Evolutionary conservation across 208 protist species (phyloP), one percentile per base, ranked within the genome.

Genomic region (Angomonas deanei): DNA sequence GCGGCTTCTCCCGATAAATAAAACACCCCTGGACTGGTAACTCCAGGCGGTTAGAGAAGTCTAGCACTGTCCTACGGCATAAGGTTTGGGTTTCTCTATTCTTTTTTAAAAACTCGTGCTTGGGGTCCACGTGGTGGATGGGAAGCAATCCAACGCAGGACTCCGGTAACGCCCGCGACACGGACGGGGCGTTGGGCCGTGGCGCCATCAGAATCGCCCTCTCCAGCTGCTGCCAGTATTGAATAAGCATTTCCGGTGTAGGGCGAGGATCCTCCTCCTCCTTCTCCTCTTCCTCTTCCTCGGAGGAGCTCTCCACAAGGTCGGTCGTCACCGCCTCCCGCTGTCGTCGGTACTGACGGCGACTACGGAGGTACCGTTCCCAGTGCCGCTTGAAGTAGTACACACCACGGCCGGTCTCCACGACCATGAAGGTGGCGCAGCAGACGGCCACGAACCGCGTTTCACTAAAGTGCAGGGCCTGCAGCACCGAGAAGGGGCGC

Each of bases 181-280:
- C 15, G 8, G 11, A n/a, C 36, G 8, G 11, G 36, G 36, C 36
- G 36, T 15, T n/a, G 36, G 8, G 8, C 17, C 39, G 33, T 17
- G 58, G 58, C 38, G 58, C 33, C 24, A 8, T 6, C 46, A 64
- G 19, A 6, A 64, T 42, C 38, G 58, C 26, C 13, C 42, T 34
- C 58, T 64, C 58, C 10, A 64, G 17, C 39, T 64, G 58, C 6
- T 28, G 3, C 58, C 58, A 64, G 39, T 64, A 64, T 2, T 53
- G 58, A 17, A 64, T 38, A 5, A 64, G 33, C 6, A 42, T 23
- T 19, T 4, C 38, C 3, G 58, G 2, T 1, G 52, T 39, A n/a
- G 52, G 26, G 26, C 32, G 26, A 42, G 36, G 42, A 3, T 11
- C 39, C 5, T 5, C 5, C 28, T 60, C 32, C 15, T 38, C 32